phyloP scores from a whole-genome alignment of 805 yeast genomes.

The Zygotorulaspora danielsina region DNA sequence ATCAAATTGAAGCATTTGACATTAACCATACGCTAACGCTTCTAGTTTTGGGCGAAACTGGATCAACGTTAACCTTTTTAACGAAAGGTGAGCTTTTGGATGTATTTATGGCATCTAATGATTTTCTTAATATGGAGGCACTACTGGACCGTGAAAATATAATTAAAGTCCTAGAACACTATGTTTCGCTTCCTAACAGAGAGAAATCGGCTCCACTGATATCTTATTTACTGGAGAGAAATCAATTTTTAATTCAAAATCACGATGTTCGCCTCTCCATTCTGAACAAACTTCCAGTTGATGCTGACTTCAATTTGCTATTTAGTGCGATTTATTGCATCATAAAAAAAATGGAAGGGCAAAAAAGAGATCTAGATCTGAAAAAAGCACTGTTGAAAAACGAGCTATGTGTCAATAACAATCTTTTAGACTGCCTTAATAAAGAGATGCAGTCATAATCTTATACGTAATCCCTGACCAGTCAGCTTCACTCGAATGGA shows the following conservation, averaged over 20 bases:
- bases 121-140: slow-evolving; percentile 25
- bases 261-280: slow-evolving; percentile 11
- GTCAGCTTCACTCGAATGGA: background rate
- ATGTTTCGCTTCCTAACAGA: slow-evolving; percentile 11
- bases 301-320: slow-evolving; percentile 15
- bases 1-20: slow-evolving; percentile 21
- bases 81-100: slow-evolving; percentile 15
- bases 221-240: slow-evolving; percentile 20
- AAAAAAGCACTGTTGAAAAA: slow-evolving; percentile 25
- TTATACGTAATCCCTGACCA: too few species aligned
- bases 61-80: slow-evolving; percentile 2
- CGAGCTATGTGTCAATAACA: slow-evolving; percentile 14
- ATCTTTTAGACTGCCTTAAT: background rate
- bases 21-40: slow-evolving; percentile 17
- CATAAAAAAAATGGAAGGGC: slow-evolving; percentile 11
- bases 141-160: slow-evolving; percentile 14
- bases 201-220: slow-evolving; percentile 13
- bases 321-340: slow-evolving; percentile 17
- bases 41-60: slow-evolving; percentile 11
- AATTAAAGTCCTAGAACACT: slow-evolving; percentile 19
- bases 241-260: slow-evolving; percentile 13
- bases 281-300: slow-evolving; percentile 19
- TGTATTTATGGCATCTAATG: slow-evolving; percentile 22
- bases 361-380: slow-evolving; percentile 13
- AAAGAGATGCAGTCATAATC: background rate